Evolutionary conservation across 1,139 yeast genomes (phyloP), one percentile per base, ranked within the genome.

Genomic region (Ogataea hybrid): DNA sequence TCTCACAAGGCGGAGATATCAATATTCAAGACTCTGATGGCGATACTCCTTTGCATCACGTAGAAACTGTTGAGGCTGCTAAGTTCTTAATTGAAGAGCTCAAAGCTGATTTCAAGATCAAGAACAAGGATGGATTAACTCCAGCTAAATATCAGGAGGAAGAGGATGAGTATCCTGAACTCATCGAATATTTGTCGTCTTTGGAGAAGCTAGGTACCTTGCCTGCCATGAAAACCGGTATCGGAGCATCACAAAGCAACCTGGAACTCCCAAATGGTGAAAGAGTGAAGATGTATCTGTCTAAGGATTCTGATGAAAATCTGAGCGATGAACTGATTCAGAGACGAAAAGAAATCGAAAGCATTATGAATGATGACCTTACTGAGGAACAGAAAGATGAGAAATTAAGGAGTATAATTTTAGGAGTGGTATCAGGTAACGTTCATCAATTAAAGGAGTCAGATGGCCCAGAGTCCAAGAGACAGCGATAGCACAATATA

Each of bases 1-100:
- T 87, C 17, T 32, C 41, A 3, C 62, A 57, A 10, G 85, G 87
- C 2, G 98, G 97, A 4, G 81, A 92, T 58, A 76, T 88, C 22
- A 88, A 92, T 61, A 68, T 90, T 28, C 80, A 73, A 47, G 99
- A 92, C 55, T 69, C 69, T 25, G 98, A 94, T 54, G 97, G 98
- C 1, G 99, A 92, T 56, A 85, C 97, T 0, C 97, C 98, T 0
- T 70, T 92, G 49, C 97, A 92, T 61, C 95, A 89, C 51, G 88
- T 81, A 21, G 98, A 94, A 59, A 84, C 81, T 44, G 65, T 76
- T 0, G 67, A 62, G 2, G 73, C 80, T 1, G 97, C 96, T 2
- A 75, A 73, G 51, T 57, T 71, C 27, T 66, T 92, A 44, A 71
- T 92, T 1, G 85, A 79, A 54, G 77, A 79, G 42, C 71, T 80